Percentiles rank a stretch among this genome's conserved stretches.
These are phyloP conservation scores for Ceriops decandra DNA, from an alignment of 345 rosid genomes.

Conservation along the genomic window DNA sequence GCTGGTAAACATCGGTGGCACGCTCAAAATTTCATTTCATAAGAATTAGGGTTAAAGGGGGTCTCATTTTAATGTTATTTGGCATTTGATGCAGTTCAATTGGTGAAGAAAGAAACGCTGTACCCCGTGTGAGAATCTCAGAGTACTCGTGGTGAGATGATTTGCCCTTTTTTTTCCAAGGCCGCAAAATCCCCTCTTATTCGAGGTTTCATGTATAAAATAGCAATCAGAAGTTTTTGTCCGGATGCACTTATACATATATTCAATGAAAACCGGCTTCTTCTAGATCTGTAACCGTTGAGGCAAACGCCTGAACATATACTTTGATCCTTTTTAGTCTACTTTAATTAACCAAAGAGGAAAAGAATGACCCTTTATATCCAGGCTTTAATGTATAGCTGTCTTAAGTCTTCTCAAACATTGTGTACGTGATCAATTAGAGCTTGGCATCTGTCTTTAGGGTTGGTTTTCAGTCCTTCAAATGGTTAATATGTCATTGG, in stretches of 20 bases:
- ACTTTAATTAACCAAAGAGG: not conserved
- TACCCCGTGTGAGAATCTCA: constrained; percentile 18
- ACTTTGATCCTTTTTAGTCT: not conserved
- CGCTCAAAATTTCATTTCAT: not conserved
- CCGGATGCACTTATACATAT: not conserved
- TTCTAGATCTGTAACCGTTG: not conserved
- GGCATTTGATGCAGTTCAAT: constrained; percentile 36
- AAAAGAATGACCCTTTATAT: not conserved
- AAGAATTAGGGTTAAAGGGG: not conserved
- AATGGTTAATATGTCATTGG: not conserved
- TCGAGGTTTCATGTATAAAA: constrained; percentile 17
- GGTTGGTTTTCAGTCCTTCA: not conserved
- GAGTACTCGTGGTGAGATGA: constrained; percentile 19
- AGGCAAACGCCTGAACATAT: not conserved
- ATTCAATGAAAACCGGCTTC: constrained; percentile 1
- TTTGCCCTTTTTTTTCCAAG: constrained; percentile 1
- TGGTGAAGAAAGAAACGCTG: constrained; percentile 34
- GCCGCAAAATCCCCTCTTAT: constrained; percentile 21
- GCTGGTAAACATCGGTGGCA: constrained; percentile 32
- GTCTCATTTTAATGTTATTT: constrained; percentile 16
- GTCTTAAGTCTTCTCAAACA: not conserved
- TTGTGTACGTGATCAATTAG: not conserved
- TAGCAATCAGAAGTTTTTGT: constrained; percentile 20
- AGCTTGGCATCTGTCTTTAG: not conserved
- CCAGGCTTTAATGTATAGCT: not conserved